Evolutionary conservation across 1,284 basidiomycete species (phyloP).

Genomic region (Ceratobasidium sp.): DNA sequence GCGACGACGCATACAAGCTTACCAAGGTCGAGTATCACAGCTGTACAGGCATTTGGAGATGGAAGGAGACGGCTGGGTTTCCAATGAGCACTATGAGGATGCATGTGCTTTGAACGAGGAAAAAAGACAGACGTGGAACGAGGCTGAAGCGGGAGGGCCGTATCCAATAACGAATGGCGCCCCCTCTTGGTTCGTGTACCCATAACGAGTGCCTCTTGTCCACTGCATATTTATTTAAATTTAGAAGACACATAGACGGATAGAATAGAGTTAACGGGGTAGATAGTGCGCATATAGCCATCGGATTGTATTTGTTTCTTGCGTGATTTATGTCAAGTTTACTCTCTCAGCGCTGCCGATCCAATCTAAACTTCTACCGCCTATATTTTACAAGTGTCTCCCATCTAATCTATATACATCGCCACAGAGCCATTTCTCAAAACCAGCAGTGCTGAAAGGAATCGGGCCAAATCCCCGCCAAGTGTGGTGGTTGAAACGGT

Average conservation of each 20-base stretch:
- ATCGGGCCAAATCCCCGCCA: too few species aligned
- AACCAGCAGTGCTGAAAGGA: too few species aligned
- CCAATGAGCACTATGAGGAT: conserved; percentile 34
- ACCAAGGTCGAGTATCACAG: conserved; percentile 13
- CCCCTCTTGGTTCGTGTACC: conserved; percentile 33
- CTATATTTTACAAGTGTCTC: too few species aligned
- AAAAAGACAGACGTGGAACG: conserved; percentile 23
- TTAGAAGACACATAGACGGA: too few species aligned
- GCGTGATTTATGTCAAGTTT: neutral
- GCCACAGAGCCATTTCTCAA: too few species aligned
- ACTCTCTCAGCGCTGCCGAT: neutral
- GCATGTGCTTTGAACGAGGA: conserved; percentile 11
- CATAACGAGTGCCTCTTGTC: neutral
- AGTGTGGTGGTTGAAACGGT: too few species aligned
- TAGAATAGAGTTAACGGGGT: neutral
- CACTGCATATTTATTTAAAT: too few species aligned
- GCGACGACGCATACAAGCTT: neutral
- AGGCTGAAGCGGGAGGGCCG: conserved; percentile 20
- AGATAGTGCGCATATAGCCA: neutral
- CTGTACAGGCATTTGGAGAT: conserved; percentile 20
- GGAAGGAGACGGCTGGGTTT: conserved; percentile 37
- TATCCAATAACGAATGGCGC: conserved; percentile 42
- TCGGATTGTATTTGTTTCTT: neutral
- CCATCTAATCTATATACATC: too few species aligned
- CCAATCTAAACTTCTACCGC: neutral